These are phyloP conservation scores for Talaromyces adpressus DNA, from an alignment of 495 filamentous ascomycete genomes.

Conservation along the genomic window DNA sequence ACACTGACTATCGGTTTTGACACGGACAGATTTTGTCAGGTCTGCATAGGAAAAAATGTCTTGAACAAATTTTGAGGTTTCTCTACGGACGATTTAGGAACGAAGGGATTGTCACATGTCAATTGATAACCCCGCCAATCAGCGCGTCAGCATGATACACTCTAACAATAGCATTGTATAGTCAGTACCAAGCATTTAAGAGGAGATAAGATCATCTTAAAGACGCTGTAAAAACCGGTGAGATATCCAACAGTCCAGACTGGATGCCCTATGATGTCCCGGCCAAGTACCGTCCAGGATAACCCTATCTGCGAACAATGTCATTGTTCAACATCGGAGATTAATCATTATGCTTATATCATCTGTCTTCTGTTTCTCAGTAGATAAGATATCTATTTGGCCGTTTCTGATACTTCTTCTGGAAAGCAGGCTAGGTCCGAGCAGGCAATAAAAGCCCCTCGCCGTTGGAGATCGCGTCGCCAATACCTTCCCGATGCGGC, in stretches of 20 bases:
- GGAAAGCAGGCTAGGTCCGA: constrained; percentile 12
- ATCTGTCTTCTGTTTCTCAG: neutral
- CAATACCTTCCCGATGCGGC: neutral
- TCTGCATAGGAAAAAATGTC: neutral
- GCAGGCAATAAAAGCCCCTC: neutral
- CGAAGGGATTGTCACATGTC: neutral
- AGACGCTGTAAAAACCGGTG: neutral
- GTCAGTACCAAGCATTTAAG: neutral
- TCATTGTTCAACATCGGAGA: neutral
- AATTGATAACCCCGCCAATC: neutral
- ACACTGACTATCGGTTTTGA: neutral
- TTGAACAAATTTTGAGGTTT: neutral
- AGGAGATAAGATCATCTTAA: neutral
- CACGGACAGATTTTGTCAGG: neutral
- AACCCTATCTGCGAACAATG: too few species aligned
- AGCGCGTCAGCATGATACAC: neutral
- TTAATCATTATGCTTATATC: neutral
- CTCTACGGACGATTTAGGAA: constrained; percentile 1
- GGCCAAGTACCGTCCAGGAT: too few species aligned
- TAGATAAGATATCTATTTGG: neutral
- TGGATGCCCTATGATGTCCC: too few species aligned
- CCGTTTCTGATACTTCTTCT: constrained; percentile 3
- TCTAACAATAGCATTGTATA: neutral
- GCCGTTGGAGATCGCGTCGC: neutral
- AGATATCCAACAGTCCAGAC: neutral